These are phyloP conservation scores for Turritis glabra DNA, from an alignment of 345 rosid species.

Conservation along the genomic window DNA sequence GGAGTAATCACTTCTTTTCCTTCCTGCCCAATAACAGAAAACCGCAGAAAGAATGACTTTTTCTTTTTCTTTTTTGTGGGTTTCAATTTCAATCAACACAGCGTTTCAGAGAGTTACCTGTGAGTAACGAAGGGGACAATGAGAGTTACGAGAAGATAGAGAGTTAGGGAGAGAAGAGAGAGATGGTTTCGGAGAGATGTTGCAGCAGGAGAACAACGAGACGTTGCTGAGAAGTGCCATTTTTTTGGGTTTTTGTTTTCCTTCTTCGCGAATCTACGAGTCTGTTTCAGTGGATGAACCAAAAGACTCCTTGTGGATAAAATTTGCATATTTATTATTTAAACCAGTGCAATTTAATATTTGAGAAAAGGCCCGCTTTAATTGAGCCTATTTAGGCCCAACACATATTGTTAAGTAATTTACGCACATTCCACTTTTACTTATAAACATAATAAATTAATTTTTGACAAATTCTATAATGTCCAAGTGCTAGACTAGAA, in stretches of 20 bases:
- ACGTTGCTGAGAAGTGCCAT: slow-evolving; percentile 59
- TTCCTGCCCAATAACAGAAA: slow-evolving; percentile 11
- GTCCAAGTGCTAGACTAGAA: too few relatives aligned
- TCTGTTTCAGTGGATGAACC: slow-evolving; percentile 28
- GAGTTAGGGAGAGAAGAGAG: slow-evolving; percentile 22
- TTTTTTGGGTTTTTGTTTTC: not conserved
- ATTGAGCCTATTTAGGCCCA: not conserved
- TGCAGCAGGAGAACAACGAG: slow-evolving; percentile 43
- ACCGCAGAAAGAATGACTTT: not conserved
- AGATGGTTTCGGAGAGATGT: slow-evolving; percentile 41
- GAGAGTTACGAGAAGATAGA: slow-evolving; percentile 25
- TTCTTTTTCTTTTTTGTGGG: not conserved
- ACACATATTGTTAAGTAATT: not conserved
- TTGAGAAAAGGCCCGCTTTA: slow-evolving; percentile 6
- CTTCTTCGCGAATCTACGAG: slow-evolving; percentile 10
- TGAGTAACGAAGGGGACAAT: slow-evolving; percentile 20
- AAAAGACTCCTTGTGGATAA: slow-evolving; percentile 29
- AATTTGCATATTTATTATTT: not conserved
- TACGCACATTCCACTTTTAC: not conserved
- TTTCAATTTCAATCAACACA: not conserved
- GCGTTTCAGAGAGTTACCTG: slow-evolving; percentile 33
- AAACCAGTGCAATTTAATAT: not conserved
- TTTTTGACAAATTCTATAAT: too few relatives aligned
- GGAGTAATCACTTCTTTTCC: slow-evolving; percentile 27
- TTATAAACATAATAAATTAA: not conserved